Percentiles rank a stretch among this genome's conserved stretches.
Evolutionary conservation across 2,329 filamentous ascomycete species (phyloP).

Genomic region (Penicillium italicum): DNA sequence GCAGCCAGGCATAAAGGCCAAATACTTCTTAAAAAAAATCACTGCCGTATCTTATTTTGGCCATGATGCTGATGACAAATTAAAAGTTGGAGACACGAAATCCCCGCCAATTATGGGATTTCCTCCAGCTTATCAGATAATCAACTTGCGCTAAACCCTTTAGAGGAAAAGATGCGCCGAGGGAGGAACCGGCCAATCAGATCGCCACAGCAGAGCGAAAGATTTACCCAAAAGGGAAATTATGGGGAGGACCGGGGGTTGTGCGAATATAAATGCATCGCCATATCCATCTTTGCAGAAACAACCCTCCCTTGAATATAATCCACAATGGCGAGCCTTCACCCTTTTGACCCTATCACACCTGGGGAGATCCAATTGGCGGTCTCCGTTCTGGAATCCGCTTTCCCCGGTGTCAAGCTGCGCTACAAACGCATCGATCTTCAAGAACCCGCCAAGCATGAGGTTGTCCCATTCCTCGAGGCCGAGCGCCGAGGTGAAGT

Average conservation of each 20-base stretch:
- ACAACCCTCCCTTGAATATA: not conserved
- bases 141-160: constrained; percentile 13
- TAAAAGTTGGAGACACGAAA: too few species aligned
- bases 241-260: not conserved
- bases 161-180: constrained; percentile 17
- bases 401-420: constrained; percentile 37
- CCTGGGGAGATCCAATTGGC: constrained; percentile 40
- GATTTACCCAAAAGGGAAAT: constrained; percentile 17
- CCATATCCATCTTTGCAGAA: not conserved
- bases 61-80: not conserved
- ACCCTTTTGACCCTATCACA: constrained; percentile 43
- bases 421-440: constrained; percentile 65
- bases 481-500: constrained; percentile 56
- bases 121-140: not conserved
- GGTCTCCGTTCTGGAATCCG: constrained; percentile 36
- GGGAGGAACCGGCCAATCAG: constrained; percentile 14
- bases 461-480: constrained; percentile 58
- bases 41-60: not conserved
- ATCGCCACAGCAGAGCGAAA: constrained; percentile 10
- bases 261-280: constrained; percentile 10
- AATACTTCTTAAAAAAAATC: too few species aligned
- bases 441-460: constrained; percentile 60
- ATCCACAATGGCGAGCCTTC: constrained; percentile 25
- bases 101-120: not conserved
- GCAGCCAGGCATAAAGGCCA: too few species aligned